Percentiles rank a stretch among this genome's conserved stretches.
Conservation (phyloP, 2,329 filamentous ascomycete genomes). For the Botrytis paeoniae region DNA sequence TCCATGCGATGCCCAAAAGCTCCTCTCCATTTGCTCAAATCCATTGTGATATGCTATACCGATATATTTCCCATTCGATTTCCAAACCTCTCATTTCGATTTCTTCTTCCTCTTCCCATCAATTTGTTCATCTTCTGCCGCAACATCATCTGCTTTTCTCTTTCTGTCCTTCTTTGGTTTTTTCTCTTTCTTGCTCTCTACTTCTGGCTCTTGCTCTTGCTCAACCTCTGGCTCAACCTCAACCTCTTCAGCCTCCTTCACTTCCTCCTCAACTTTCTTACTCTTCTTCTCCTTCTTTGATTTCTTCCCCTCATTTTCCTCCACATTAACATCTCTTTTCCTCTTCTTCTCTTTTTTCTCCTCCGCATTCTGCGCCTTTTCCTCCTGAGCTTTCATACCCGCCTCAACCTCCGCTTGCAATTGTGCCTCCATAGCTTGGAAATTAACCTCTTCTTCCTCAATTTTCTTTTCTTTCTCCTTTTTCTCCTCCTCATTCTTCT, state of each 20-base stretch:
- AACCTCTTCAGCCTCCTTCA: not conserved
- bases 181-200: constrained; percentile 10
- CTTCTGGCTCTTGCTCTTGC: constrained; percentile 17
- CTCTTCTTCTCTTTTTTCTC: constrained; percentile 25
- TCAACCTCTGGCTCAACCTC: not conserved
- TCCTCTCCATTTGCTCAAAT: not conserved
- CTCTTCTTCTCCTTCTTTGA: constrained; percentile 22
- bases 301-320: constrained; percentile 19
- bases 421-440: constrained; percentile 26
- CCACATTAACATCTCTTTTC: constrained; percentile 18
- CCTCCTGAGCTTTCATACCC: constrained; percentile 23
- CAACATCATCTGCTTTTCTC: constrained; percentile 12
- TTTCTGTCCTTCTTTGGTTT: constrained; percentile 13
- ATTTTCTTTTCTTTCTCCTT: constrained; percentile 54
- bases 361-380: constrained; percentile 21
- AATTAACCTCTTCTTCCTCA: constrained; percentile 26
- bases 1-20: not conserved
- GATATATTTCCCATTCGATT: not conserved
- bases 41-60: not conserved
- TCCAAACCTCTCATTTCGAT: not conserved
- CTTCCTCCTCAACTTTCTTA: constrained; percentile 12
- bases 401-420: constrained; percentile 30
- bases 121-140: not conserved
- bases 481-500: constrained; percentile 47
- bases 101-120: constrained; percentile 11